Conservation (phyloP, 306 rosid genomes). For the Glycyrrhiza uralensis region DNA sequence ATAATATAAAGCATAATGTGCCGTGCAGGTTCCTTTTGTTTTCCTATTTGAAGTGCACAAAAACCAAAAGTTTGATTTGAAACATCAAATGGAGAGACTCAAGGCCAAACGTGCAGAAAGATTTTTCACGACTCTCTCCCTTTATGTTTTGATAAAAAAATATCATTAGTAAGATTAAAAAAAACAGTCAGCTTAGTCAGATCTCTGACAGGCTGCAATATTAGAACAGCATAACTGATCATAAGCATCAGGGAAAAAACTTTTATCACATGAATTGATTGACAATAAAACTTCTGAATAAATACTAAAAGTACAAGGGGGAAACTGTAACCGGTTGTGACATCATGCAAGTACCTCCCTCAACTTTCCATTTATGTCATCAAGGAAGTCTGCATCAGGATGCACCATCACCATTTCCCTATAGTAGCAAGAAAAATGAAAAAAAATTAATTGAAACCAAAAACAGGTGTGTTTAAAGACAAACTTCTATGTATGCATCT, state of each 20-base stretch:
- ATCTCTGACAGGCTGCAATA: neutral
- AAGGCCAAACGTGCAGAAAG: neutral
- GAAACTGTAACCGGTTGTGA: neutral
- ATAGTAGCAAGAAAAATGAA: constrained; percentile 10
- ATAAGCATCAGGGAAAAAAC: constrained; percentile 8
- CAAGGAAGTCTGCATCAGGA: constrained; percentile 83
- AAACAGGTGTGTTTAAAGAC: neutral
- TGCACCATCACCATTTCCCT: constrained; percentile 98
- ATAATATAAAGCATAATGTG: neutral
- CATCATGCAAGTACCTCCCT: constrained; percentile 62
- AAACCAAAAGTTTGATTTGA: neutral
- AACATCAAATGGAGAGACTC: neutral
- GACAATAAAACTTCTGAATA: neutral
- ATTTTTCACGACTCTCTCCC: neutral
- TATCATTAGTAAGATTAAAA: neutral
- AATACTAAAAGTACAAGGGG: neutral
- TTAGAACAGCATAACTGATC: neutral
- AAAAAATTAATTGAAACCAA: neutral
- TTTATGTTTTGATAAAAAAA: neutral
- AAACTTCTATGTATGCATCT: neutral
- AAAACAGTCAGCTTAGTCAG: neutral
- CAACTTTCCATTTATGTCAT: constrained; percentile 84
- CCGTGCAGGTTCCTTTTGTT: neutral
- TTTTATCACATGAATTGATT: neutral
- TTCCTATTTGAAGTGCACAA: neutral